Evolutionary conservation across 2,329 filamentous ascomycete genomes (phyloP), one percentile per base, ranked within the genome.

Genomic region (Knoxdaviesia capensis): DNA sequence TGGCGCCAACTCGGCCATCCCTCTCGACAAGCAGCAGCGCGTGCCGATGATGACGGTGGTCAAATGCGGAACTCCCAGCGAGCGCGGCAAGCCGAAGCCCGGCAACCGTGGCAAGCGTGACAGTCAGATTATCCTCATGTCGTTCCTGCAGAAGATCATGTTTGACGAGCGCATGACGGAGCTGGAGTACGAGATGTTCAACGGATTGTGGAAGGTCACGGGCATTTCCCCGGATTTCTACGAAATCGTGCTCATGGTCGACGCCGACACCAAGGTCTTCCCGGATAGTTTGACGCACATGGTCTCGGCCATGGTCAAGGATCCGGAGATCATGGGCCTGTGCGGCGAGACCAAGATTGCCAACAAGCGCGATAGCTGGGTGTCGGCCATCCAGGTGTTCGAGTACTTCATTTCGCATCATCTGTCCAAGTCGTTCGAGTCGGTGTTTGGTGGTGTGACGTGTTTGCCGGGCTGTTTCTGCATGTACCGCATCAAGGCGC

Each of bases 371-470:
- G 75, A 81, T 47, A 87, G 76, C 52, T 98, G 88, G 87, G 87
- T 96, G 36, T 84, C 86, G 5, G 92, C 90, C 63, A 98, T 98
- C 52, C 90, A 98, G 61, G 92, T 98, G 31, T 98, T 98, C 55
- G 90, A 98, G 66, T 94, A 96, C 65, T 98, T 96, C 66, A 90
- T 98, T 62, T 96, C 90, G 2, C 90, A 98, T 59, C 92, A 98
- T 59, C 71, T 92, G 53, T 76, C 87, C 54, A 98, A 98, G 63
- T 86, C 88, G 4, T 98, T 98, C 62, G 90, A 98, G 60, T 94
- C 87, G 1, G 82, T 94, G 49, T 98, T 98, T 60, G 90, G 90
- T 62, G 90, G 90, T 80, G 90, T 98, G 46, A 98, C 90, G 48
- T 98, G 90, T 69, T 69, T 98, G 51, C 90, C 90, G 10, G 90